Evolutionary conservation across 306 rosid species (phyloP).

Genomic region (Pueraria montana): DNA sequence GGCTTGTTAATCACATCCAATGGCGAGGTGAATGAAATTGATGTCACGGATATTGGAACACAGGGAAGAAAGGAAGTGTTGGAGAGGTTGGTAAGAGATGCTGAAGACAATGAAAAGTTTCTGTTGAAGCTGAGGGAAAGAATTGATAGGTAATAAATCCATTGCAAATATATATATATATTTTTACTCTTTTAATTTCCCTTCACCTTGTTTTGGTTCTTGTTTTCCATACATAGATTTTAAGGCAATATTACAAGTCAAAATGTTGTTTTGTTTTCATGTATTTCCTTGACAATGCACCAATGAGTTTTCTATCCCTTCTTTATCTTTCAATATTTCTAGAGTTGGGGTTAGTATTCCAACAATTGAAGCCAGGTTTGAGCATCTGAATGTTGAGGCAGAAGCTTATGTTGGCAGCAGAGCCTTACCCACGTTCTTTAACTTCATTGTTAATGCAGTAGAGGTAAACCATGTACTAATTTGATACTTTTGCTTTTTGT

Average conservation of each 20-base stretch:
- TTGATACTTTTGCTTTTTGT: background rate
- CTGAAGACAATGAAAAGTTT: conserved; percentile 58
- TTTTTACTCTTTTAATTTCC: background rate
- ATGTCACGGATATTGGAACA: conserved; percentile 54
- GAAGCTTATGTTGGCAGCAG: conserved; percentile 61
- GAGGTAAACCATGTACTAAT: conserved; percentile 46
- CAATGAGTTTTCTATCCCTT: background rate
- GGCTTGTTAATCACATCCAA: conserved; percentile 60
- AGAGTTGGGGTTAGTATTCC: conserved; percentile 76
- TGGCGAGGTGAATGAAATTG: conserved; percentile 64
- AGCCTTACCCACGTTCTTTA: conserved; percentile 51
- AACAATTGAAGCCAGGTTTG: conserved; percentile 67
- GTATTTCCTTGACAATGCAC: background rate
- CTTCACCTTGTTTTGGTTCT: background rate
- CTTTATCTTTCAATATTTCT: background rate
- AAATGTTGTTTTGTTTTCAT: conserved; percentile 10
- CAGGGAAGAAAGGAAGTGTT: conserved; percentile 47
- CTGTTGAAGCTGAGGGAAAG: conserved; percentile 66
- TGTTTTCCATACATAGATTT: background rate
- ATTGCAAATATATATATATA: too few relatives aligned
- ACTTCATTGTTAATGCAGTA: conserved; percentile 35
- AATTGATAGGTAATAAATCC: conserved; percentile 59
- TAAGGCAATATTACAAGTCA: conserved; percentile 1
- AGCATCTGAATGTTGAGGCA: conserved; percentile 64
- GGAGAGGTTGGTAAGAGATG: conserved; percentile 53